Evolutionary conservation across 345 rosid species (phyloP).

Genomic region (Ceriops zippeliana): DNA sequence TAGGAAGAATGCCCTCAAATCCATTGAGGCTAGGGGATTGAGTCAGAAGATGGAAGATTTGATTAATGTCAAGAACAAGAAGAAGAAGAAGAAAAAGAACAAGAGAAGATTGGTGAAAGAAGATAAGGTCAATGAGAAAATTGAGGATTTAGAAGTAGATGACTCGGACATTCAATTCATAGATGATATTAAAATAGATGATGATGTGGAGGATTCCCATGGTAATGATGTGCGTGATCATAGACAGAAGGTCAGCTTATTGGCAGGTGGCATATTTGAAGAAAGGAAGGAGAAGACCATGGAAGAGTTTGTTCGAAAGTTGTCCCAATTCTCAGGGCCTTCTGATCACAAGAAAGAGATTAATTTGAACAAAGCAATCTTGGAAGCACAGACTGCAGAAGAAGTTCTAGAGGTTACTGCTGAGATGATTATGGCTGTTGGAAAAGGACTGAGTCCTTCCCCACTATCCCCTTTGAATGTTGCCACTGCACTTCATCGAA

Average conservation of each 20-base stretch:
- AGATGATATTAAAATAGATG: conserved; percentile 33
- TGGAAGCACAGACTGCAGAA: conserved; percentile 80
- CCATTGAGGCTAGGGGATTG: conserved; percentile 75
- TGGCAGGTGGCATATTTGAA: conserved; percentile 70
- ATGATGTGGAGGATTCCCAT: conserved; percentile 18
- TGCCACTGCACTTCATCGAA: conserved; percentile 82
- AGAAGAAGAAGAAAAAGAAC: conserved; percentile 35
- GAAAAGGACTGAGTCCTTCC: conserved; percentile 84
- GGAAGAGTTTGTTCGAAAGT: conserved; percentile 64
- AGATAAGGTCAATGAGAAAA: conserved; percentile 30
- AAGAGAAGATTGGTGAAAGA: conserved; percentile 40
- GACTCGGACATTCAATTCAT: conserved; percentile 9
- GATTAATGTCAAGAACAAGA: conserved; percentile 55
- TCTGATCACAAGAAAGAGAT: conserved; percentile 75
- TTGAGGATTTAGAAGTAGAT: conserved; percentile 39
- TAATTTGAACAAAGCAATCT: conserved; percentile 60
- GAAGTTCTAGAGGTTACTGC: conserved; percentile 66
- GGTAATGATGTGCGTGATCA: conserved; percentile 35
- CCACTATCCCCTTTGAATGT: conserved; percentile 81
- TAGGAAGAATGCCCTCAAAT: conserved; percentile 63
- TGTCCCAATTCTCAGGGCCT: conserved; percentile 71
- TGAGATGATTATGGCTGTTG: conserved; percentile 71
- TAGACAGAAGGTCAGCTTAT: conserved; percentile 44
- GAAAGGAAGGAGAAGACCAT: conserved; percentile 56
- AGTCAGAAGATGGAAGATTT: conserved; percentile 46